These are phyloP conservation scores for Acanthochlamys bracteata DNA, from an alignment of 106 monocot species.

Conservation along the genomic window DNA sequence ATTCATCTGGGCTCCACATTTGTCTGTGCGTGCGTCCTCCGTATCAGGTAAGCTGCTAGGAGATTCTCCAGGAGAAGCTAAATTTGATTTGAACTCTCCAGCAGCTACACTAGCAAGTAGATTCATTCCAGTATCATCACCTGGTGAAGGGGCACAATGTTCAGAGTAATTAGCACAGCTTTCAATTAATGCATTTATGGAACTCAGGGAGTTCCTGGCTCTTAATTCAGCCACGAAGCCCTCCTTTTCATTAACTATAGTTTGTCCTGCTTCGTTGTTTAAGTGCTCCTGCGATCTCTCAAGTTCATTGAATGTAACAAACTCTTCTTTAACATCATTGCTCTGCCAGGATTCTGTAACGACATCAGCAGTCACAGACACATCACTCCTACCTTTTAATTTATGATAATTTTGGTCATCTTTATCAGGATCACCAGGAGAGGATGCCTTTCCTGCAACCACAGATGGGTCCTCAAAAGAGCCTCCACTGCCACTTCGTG, in stretches of 20 bases:
- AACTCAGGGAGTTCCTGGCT: conserved; percentile 42
- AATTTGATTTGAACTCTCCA: conserved; percentile 51
- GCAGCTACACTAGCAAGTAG: conserved; percentile 81
- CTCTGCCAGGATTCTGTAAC: conserved; percentile 25
- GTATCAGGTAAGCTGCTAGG: conserved; percentile 24
- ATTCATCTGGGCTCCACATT: conserved; percentile 28
- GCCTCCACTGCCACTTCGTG: conserved; percentile 35
- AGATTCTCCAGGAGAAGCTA: conserved; percentile 34
- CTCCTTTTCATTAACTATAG: conserved; percentile 25
- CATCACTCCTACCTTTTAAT: conserved; percentile 23
- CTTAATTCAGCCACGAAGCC: conserved; percentile 15
- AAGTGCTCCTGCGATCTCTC: conserved; percentile 17
- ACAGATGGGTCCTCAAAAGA: conserved; percentile 39
- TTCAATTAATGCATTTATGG: conserved; percentile 70
- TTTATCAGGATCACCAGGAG: conserved; percentile 50
- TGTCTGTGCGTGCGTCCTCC: conserved; percentile 20
- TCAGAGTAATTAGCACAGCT: conserved; percentile 64
- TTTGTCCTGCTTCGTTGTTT: conserved; percentile 26
- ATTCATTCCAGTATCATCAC: conserved; percentile 74
- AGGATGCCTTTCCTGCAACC: conserved; percentile 44
- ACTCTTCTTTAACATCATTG: conserved; percentile 33
- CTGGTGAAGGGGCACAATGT: conserved; percentile 31
- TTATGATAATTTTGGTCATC: conserved; percentile 39
- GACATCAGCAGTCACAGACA: conserved; percentile 13
- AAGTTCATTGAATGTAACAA: conserved; percentile 29